Evolutionary conservation across 257 asterid genomes (phyloP).

Genomic region (Henckelia pumila): DNA sequence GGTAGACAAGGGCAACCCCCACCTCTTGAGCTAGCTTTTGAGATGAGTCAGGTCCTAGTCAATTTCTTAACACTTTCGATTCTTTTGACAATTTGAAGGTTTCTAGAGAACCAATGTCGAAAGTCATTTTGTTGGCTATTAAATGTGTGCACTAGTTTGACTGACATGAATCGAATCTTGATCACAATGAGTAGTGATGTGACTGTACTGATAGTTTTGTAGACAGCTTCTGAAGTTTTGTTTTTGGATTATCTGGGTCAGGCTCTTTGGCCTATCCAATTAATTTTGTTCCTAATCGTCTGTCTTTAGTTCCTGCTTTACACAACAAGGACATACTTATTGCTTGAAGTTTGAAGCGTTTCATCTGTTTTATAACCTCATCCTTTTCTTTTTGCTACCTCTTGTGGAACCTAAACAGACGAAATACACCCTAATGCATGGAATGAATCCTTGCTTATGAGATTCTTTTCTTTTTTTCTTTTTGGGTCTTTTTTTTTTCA

Average conservation of each 20-base stretch:
- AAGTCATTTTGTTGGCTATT: constrained; percentile 1
- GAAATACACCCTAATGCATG: constrained; percentile 13
- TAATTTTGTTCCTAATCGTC: neutral
- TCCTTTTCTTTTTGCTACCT: no score
- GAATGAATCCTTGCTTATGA: constrained; percentile 25
- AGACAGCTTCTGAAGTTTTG: neutral
- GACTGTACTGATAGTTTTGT: neutral
- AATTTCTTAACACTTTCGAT: no score
- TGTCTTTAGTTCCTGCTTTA: neutral
- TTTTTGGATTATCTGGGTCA: neutral
- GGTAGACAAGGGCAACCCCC: no score
- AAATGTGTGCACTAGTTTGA: neutral
- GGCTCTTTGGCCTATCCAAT: neutral
- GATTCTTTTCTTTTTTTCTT: neutral
- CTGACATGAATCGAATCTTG: neutral
- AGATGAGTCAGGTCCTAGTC: no score
- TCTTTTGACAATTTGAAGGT: constrained; percentile 4
- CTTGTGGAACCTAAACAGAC: neutral
- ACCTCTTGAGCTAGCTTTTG: no score
- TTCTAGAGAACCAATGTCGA: neutral
- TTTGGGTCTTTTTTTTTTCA: constrained; percentile 32
- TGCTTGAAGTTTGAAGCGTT: neutral
- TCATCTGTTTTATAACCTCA: neutral
- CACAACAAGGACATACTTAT: neutral
- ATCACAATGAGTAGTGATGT: neutral